These are phyloP conservation scores for Silene conica DNA, from an alignment of 148 eudicot species.

Conservation along the genomic window DNA sequence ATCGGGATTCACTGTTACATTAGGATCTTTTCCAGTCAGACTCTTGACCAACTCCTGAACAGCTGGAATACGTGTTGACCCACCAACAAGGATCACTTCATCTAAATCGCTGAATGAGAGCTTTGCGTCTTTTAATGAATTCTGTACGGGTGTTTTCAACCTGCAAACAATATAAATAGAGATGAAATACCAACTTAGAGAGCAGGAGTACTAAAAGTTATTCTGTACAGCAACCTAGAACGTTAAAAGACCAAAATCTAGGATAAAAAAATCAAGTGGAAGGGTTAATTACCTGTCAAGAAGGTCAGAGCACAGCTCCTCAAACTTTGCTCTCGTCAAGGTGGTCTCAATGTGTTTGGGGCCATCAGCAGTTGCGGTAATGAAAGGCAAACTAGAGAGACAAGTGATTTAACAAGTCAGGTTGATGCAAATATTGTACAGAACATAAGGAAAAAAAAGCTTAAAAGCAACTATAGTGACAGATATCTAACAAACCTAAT, in stretches of 20 bases:
- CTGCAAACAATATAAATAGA: conserved; percentile 30
- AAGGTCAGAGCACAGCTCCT: conserved; percentile 88
- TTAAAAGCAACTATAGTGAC: not conserved
- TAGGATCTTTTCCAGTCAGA: conserved; percentile 88
- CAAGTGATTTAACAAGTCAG: conserved; percentile 11
- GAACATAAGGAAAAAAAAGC: not conserved
- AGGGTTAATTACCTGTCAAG: conserved; percentile 80
- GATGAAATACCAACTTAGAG: not conserved
- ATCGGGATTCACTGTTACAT: conserved; percentile 92
- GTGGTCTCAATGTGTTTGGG: conserved; percentile 96
- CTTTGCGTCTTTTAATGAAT: conserved; percentile 83
- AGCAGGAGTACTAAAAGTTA: not conserved
- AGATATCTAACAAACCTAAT: conserved; percentile 50
- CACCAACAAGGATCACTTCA: conserved; percentile 97
- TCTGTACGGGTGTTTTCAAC: conserved; percentile 80
- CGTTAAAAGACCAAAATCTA: not conserved
- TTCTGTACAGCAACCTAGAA: not conserved
- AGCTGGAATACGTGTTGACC: conserved; percentile 93
- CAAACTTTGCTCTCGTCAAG: conserved; percentile 90
- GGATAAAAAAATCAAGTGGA: too few relatives aligned
- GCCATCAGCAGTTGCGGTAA: conserved; percentile 96
- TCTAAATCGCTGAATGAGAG: conserved; percentile 79
- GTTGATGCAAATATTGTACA: not conserved
- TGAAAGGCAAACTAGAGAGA: conserved; percentile 72
- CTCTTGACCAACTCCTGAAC: conserved; percentile 87